phyloP scores from a whole-genome alignment of 2,329 filamentous ascomycete species.

The Paracoccidioides brasiliensis region DNA sequence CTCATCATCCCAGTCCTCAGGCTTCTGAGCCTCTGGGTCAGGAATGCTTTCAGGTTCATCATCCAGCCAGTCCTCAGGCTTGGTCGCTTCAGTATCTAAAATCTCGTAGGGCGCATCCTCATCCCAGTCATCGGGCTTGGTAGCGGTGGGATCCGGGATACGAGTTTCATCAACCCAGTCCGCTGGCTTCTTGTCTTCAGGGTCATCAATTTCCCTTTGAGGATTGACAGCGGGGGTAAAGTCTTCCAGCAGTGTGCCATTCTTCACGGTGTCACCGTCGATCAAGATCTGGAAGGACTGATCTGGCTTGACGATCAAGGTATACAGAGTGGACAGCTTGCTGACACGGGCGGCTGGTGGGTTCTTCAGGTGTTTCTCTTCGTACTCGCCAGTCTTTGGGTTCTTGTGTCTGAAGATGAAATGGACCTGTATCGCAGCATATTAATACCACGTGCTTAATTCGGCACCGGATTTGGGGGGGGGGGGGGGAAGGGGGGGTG shows the following conservation, averaged over 20 bases:
- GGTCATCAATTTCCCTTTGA: slow-evolving; percentile 83
- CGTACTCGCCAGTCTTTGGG: slow-evolving; percentile 98
- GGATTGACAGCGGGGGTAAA: slow-evolving; percentile 93
- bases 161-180: slow-evolving; percentile 91
- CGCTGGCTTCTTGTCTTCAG: slow-evolving; percentile 83
- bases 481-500: no score
- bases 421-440: slow-evolving; percentile 40
- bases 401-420: slow-evolving; percentile 99
- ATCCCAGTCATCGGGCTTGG: slow-evolving; percentile 97
- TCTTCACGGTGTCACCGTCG: slow-evolving; percentile 77
- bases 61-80: slow-evolving; percentile 93
- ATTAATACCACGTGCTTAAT: slow-evolving; percentile 2
- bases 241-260: slow-evolving; percentile 84
- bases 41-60: slow-evolving; percentile 69
- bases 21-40: slow-evolving; percentile 93
- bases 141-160: slow-evolving; percentile 83
- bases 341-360: slow-evolving; percentile 75
- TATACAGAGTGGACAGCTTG: slow-evolving; percentile 93
- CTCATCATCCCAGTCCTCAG: slow-evolving; percentile 98
- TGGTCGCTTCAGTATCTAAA: slow-evolving; percentile 79
- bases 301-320: slow-evolving; percentile 88
- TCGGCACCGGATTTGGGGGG: no score
- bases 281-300: slow-evolving; percentile 89
- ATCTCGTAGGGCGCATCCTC: slow-evolving; percentile 97
- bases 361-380: slow-evolving; percentile 93